Base-by-base conservation (phyloP, 306 rosid species). In the Prunus mume region DNA sequence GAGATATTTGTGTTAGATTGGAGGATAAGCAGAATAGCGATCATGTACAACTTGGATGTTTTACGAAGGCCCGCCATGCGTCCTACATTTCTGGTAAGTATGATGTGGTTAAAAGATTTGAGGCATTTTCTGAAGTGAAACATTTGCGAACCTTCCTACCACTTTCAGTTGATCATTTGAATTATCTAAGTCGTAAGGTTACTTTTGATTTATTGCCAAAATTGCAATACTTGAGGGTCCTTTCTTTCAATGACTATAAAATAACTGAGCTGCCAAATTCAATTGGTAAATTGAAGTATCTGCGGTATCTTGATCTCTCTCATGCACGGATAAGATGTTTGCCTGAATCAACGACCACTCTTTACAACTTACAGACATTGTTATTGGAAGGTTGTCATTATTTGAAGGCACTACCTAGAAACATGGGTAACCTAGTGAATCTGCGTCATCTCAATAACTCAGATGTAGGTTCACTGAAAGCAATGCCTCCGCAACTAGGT, bases 391-490 rank as follows among this genome's bases (percentile, higher is more conserved):
- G 1, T 32, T 32, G 34, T 32, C 0, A 0, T 3, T 0, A 3
- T 0, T 4, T 32, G 6, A 1, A 32, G 34, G 34, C 34, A 5
- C 34, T 32, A 0, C 34, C 34, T 0, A 32, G 0, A 0, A 32
- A 32, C 34, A 0, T 32, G 34, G 4, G 34, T 1, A 32, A 32
- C 4, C 34, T 32, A 32, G 6, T 32, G 34, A 52, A 25, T 17
- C 24, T 71, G 27, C 49, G 27, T 0, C 75, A 66, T 66, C 51
- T 66, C 7, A 20, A 34, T 18, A n/a, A 18, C 5, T 34, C 27
- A 18, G 0, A 0, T 20, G 18, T 6, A n/a, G 0, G 0, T 17
- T 0, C 0, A 4, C 0, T 66, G 1, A 2, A 66, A 43, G 18
- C 18, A 11, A 66, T 66, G 70, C 70, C 70, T 34, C 27, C 28